A percentile compares a stretch with the other conserved stretches of the same genome.
These are phyloP conservation scores for Schizophyllum commune DNA, from an alignment of 1,284 basidiomycete species.

Conservation along the genomic window DNA sequence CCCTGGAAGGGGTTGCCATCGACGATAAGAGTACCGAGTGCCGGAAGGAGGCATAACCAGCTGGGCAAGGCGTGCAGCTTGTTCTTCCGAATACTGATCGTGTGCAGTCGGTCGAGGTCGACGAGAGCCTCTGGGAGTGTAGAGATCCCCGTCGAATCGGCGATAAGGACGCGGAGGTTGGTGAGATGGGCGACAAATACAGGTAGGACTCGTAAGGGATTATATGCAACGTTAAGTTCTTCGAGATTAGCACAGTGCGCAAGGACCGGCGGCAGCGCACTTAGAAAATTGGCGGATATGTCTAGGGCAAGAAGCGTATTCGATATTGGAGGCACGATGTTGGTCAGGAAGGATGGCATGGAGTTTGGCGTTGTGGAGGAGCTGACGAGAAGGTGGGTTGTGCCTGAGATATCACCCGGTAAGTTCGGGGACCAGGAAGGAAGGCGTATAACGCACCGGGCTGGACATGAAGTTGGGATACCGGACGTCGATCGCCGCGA, in stretches of 20 bases:
- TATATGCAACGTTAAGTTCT: slow-evolving; percentile 90
- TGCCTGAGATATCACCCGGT: slow-evolving; percentile 41
- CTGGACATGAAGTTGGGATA: slow-evolving; percentile 55
- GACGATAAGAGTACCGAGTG: slow-evolving; percentile 80
- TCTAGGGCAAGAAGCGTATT: slow-evolving; percentile 82
- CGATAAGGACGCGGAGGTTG: slow-evolving; percentile 80
- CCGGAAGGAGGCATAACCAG: slow-evolving; percentile 84
- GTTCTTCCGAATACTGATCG: slow-evolving; percentile 84
- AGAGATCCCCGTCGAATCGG: slow-evolving; percentile 78
- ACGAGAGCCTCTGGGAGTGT: slow-evolving; percentile 66
- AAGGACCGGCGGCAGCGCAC: slow-evolving; percentile 74
- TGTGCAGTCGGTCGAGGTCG: slow-evolving; percentile 70
- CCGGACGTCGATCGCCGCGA: slow-evolving; percentile 53
- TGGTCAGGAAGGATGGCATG: slow-evolving; percentile 67
- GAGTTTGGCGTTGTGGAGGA: slow-evolving; percentile 70
- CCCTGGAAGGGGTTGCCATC: slow-evolving; percentile 93
- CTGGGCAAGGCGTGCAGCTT: slow-evolving; percentile 84
- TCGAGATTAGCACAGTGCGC: slow-evolving; percentile 75
- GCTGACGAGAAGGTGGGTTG: slow-evolving; percentile 83
- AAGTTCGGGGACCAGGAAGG: slow-evolving; percentile 3
- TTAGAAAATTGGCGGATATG: slow-evolving; percentile 81
- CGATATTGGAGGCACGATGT: slow-evolving; percentile 61
- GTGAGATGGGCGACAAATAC: slow-evolving; percentile 71
- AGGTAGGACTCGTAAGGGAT: slow-evolving; percentile 81
- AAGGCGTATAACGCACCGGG: slow-evolving; percentile 43